A percentile compares a stretch with the other conserved stretches of the same genome.
Evolutionary conservation across 1,284 basidiomycete species (phyloP).

Genomic region (Boletus calvinii): DNA sequence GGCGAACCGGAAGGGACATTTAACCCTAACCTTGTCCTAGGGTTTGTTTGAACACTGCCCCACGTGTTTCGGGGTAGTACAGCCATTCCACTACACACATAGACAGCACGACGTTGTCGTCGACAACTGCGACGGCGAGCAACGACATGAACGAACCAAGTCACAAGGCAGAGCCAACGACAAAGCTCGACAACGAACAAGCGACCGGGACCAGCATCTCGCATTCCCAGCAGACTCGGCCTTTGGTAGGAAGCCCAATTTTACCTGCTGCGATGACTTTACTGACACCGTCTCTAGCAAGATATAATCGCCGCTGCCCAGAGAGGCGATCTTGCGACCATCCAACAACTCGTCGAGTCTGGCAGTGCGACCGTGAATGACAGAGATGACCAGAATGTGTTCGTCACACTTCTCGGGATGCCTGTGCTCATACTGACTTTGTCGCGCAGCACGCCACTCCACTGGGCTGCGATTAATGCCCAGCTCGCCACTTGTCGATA

Average conservation of each 20-base stretch:
- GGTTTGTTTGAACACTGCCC: conserved; percentile 20
- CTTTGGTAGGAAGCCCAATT: conserved; percentile 21
- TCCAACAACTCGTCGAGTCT: conserved; percentile 72
- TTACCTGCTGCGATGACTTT: background rate
- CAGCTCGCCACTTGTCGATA: conserved; percentile 78
- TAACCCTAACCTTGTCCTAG: conserved; percentile 33
- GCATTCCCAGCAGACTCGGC: conserved; percentile 24
- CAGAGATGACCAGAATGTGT: conserved; percentile 85
- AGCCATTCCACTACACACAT: conserved; percentile 1
- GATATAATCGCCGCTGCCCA: conserved; percentile 88
- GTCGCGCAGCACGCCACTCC: conserved; percentile 68
- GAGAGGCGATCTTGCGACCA: conserved; percentile 73
- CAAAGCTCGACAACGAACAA: conserved; percentile 31
- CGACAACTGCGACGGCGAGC: conserved; percentile 14
- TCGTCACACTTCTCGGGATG: conserved; percentile 12
- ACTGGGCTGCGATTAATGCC: conserved; percentile 97
- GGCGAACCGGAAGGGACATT: background rate
- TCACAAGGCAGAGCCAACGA: conserved; percentile 35
- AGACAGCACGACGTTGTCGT: conserved; percentile 9
- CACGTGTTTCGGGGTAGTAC: conserved; percentile 16
- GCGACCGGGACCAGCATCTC: conserved; percentile 31
- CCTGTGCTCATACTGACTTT: conserved; percentile 8
- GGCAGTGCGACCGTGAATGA: conserved; percentile 76
- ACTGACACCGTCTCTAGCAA: conserved; percentile 25
- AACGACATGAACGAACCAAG: conserved; percentile 34